Percentiles rank a stretch among this genome's conserved stretches.
These are phyloP conservation scores for Myxozyma sirexii DNA, from an alignment of 805 yeast species.

Conservation along the genomic window DNA sequence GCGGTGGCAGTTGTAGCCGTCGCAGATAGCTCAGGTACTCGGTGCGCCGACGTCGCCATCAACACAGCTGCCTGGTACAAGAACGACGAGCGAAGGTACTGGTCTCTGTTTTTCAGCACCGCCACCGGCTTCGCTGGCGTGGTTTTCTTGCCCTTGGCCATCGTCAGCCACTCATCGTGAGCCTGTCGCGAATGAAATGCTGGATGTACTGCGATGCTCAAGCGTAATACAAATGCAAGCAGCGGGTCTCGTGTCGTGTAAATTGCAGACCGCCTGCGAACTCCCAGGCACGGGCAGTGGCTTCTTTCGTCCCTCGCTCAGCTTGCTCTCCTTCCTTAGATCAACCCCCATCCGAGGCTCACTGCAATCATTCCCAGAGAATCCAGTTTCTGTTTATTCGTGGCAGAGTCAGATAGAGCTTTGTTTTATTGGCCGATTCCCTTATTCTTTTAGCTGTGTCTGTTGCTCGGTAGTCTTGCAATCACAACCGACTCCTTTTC, in stretches of 20 bases:
- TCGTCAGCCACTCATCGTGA: not conserved
- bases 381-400: no score
- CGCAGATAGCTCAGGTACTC: not conserved
- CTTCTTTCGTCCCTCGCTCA: not conserved
- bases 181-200: no score
- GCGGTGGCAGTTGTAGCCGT: conserved; percentile 6
- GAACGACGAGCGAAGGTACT: conserved; percentile 34
- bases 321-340: not conserved
- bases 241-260: not conserved
- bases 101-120: conserved; percentile 30
- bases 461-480: no score
- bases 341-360: not conserved
- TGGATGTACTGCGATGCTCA: no score
- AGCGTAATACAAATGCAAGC: no score
- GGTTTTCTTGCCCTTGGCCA: not conserved
- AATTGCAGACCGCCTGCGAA: not conserved
- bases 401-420: no score
- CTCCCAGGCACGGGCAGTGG: not conserved
- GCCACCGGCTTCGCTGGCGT: conserved; percentile 1
- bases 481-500: not conserved
- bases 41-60: conserved; percentile 14
- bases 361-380: not conserved
- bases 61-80: conserved; percentile 34
- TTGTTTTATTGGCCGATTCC: no score
- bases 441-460: no score